Evolutionary conservation across 1,139 yeast genomes (phyloP).

Genomic region (Yamadazyma diddensiae): DNA sequence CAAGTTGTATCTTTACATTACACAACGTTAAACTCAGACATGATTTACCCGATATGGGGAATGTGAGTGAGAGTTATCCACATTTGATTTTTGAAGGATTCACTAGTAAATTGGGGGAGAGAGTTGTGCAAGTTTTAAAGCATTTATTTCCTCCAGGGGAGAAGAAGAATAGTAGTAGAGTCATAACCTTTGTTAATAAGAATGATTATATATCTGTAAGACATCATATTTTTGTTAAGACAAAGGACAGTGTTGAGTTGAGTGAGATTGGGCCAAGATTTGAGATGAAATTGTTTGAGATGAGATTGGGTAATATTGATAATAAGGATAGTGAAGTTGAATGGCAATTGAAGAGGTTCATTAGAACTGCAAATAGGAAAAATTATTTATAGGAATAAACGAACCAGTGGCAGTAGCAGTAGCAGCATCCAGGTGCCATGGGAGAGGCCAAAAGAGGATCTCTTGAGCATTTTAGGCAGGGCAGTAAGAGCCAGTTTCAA

Average conservation of each 20-base stretch:
- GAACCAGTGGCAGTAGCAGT: not conserved
- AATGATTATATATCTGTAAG: slow-evolving; percentile 92
- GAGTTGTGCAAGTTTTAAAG: slow-evolving; percentile 78
- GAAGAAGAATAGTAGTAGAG: slow-evolving; percentile 82
- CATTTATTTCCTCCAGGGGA: slow-evolving; percentile 98
- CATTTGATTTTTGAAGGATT: slow-evolving; percentile 92
- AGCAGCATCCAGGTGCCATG: not conserved
- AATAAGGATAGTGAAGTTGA: slow-evolving; percentile 97
- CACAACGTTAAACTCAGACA: slow-evolving; percentile 95
- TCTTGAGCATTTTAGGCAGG: no score
- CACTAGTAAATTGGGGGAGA: slow-evolving; percentile 75
- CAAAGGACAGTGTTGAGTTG: slow-evolving; percentile 84
- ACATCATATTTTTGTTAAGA: slow-evolving; percentile 90
- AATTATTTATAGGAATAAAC: slow-evolving; percentile 58
- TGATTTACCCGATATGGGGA: slow-evolving; percentile 83
- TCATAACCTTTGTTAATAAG: slow-evolving; percentile 83
- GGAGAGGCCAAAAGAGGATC: no score
- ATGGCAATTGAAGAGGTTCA: slow-evolving; percentile 92
- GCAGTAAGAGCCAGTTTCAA: no score
- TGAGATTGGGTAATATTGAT: slow-evolving; percentile 86
- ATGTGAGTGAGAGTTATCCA: slow-evolving; percentile 88
- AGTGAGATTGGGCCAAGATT: slow-evolving; percentile 99
- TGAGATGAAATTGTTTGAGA: slow-evolving; percentile 89
- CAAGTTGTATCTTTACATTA: slow-evolving; percentile 88
- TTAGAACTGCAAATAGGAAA: slow-evolving; percentile 92